Evolutionary conservation across 352 stramenopile genomes (phyloP), one percentile per base, ranked within the genome.

Genomic region (Globisporangium okanoganense): DNA sequence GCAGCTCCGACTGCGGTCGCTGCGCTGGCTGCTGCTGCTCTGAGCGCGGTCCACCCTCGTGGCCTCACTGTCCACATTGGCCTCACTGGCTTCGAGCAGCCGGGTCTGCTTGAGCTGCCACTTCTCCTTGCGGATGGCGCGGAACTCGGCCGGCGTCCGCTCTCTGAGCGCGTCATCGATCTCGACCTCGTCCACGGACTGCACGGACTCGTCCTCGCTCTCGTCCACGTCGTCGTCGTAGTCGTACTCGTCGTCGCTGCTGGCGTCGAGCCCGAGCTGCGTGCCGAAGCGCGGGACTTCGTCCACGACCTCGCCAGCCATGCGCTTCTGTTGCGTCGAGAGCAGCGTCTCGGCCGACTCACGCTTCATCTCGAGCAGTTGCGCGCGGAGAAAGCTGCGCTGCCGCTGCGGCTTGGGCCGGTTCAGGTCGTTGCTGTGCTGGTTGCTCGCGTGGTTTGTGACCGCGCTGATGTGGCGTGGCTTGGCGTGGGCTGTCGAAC

Each of bases 361-460:
- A 31, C 76, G 70, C 75, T 91, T 91, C 82, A 91, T 91, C 67
- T 91, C 82, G 38, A 86, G 65, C 18, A 91, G 67, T 59, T 91
- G 79, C 47, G 79, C 72, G 13, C 79, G 75, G 47, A 91, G 35
- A 38, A 88, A 91, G 54, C 79, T 91, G 44, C 76, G 70, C 71
- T 91, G 82, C 0, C 76, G 65, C 74, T 85, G 71, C 51, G 79
- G 72, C 27, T 74, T 79, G 16, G 69, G 56, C 0, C 58, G 68
- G 8, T 56, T 41, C 8, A 52, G 49, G 10, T 62, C 33, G 5
- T 72, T 47, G 48, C 77, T 69, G 40, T 63, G 63, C 0, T 66
- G 67, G 7, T 59, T 62, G 3, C 66, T 71, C 38, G 64, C 62
- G 51, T 74, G 66, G 59, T 68, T 73, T 12, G 70, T 70, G 48